Evolutionary conservation across 352 stramenopile genomes (phyloP).

Genomic region (Globisporangium splendens): DNA sequence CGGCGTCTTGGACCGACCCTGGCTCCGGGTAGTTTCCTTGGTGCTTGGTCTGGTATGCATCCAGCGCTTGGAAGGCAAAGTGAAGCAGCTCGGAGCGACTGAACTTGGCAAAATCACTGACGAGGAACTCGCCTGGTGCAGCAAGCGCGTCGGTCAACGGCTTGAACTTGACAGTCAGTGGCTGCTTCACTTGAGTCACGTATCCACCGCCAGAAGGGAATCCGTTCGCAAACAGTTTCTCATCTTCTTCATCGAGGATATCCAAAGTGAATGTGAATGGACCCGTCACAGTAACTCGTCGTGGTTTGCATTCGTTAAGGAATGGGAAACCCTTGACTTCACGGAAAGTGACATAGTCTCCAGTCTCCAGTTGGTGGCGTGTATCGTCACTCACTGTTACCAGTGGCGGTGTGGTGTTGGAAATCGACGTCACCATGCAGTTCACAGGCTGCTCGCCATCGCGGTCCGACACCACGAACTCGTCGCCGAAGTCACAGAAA

Average conservation of each 20-base stretch:
- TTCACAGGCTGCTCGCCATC: conserved; percentile 92
- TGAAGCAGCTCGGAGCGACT: conserved; percentile 90
- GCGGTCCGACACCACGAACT: conserved; percentile 93
- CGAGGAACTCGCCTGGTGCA: conserved; percentile 93
- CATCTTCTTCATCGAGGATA: conserved; percentile 63
- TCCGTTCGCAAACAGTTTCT: conserved; percentile 57
- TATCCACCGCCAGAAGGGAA: conserved; percentile 79
- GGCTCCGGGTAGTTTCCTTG: conserved; percentile 81
- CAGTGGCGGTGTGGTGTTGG: conserved; percentile 72
- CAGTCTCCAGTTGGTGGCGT: conserved; percentile 95
- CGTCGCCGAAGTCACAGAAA: conserved; percentile 98
- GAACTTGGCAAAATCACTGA: conserved; percentile 98
- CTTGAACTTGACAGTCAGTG: conserved; percentile 92
- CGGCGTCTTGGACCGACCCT: conserved; percentile 78
- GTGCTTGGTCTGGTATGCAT: conserved; percentile 80
- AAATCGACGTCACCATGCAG: conserved; percentile 93
- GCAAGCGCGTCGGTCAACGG: conserved; percentile 80
- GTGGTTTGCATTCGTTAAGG: conserved; percentile 71
- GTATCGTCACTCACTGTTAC: conserved; percentile 98
- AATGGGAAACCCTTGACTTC: conserved; percentile 92
- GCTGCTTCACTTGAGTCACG: conserved; percentile 96
- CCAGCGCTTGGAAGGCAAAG: conserved; percentile 85
- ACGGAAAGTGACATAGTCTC: conserved; percentile 95
- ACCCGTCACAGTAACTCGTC: conserved; percentile 80
- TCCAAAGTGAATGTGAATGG: conserved; percentile 98